Evolutionary conservation across 1,284 basidiomycete genomes (phyloP).

Genomic region (Trichosporon sp.): DNA sequence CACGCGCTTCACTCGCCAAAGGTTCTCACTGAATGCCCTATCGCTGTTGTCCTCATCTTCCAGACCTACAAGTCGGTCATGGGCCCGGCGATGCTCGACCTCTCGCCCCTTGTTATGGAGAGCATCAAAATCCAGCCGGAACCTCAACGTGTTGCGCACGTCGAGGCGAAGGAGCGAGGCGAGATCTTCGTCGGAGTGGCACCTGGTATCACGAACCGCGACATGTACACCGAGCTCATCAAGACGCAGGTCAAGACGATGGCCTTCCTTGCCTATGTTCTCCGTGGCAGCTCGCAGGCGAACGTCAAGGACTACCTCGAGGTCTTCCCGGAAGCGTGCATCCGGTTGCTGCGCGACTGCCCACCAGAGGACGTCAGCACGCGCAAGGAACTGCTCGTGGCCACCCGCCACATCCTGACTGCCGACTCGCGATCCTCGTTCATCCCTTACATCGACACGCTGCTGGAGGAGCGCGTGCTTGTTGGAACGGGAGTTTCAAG

Average conservation of each 20-base stretch:
- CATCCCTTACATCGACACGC: constrained; percentile 81
- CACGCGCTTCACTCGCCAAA: constrained; percentile 80
- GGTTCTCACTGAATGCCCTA: constrained; percentile 90
- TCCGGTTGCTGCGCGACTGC: constrained; percentile 91
- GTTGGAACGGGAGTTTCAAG: constrained; percentile 77
- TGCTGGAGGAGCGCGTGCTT: constrained; percentile 89
- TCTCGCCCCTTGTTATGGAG: constrained; percentile 73
- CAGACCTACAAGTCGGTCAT: constrained; percentile 75
- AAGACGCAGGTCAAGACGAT: constrained; percentile 94
- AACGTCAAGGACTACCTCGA: constrained; percentile 79
- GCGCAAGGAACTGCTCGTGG: constrained; percentile 89
- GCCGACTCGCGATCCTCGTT: constrained; percentile 80
- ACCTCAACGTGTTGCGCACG: constrained; percentile 80
- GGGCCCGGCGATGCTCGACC: constrained; percentile 68
- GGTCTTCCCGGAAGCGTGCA: constrained; percentile 74
- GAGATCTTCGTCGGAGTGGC: constrained; percentile 86
- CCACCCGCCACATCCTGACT: constrained; percentile 86
- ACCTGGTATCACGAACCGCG: constrained; percentile 69
- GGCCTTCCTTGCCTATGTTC: constrained; percentile 89
- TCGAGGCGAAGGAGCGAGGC: constrained; percentile 74
- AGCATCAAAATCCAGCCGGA: constrained; percentile 77
- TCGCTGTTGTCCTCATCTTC: constrained; percentile 88
- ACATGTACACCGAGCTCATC: constrained; percentile 84
- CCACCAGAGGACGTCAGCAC: constrained; percentile 82
- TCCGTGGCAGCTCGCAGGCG: constrained; percentile 69